A percentile compares a stretch with the other conserved stretches of the same genome.
Evolutionary conservation across 2,329 filamentous ascomycete genomes (phyloP).

Genomic region (Botrytis sinoallii): DNA sequence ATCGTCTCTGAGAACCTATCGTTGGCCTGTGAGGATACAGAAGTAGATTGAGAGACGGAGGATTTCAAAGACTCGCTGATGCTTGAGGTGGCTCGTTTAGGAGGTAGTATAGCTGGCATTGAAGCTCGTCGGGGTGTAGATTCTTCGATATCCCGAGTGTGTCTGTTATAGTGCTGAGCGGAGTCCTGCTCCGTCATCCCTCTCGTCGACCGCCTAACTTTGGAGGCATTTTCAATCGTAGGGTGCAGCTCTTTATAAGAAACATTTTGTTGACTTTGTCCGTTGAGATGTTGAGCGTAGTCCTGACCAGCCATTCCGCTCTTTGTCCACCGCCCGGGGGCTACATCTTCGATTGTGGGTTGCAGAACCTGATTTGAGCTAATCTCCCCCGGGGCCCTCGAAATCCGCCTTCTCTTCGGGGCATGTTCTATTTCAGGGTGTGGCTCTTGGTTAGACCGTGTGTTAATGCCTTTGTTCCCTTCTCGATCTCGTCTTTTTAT

Average conservation of each 20-base stretch:
- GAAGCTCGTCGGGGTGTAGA: background rate
- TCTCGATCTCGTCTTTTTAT: background rate
- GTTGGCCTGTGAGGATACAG: background rate
- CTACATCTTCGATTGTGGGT: background rate
- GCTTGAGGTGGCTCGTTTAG: background rate
- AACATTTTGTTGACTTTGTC: background rate
- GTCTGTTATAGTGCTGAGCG: background rate
- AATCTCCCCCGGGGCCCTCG: too few relatives aligned
- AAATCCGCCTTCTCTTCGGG: conserved; percentile 7
- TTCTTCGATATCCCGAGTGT: background rate
- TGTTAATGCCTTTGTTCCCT: background rate
- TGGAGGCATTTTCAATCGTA: background rate
- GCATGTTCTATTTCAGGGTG: background rate
- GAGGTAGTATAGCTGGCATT: background rate
- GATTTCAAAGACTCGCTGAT: background rate
- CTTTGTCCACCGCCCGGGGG: background rate
- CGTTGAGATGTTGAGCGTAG: background rate
- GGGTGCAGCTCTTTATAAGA: background rate
- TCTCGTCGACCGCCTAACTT: background rate
- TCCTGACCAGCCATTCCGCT: background rate
- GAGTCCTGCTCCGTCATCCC: background rate
- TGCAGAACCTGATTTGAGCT: background rate
- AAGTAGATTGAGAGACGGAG: background rate
- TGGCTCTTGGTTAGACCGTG: background rate
- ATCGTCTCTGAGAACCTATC: conserved; percentile 5